phyloP scores from a whole-genome alignment of 1,284 basidiomycete species.

The Stygiomarasmius scandens region DNA sequence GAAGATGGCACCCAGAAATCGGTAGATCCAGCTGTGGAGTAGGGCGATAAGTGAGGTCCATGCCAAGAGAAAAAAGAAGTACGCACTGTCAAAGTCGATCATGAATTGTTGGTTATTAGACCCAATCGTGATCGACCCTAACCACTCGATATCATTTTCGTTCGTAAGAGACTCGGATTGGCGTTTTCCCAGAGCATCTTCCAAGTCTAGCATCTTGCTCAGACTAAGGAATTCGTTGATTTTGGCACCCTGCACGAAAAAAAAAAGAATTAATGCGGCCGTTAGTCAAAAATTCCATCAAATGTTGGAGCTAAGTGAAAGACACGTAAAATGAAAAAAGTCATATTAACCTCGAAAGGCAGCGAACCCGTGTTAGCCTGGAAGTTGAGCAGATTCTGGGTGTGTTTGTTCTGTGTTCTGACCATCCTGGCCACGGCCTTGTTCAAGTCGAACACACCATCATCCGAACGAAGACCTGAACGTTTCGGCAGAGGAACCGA shows the following conservation, averaged over 20 bases:
- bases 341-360: conserved; percentile 13
- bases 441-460: conserved; percentile 28
- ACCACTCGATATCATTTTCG: conserved; percentile 26
- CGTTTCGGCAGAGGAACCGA: conserved; percentile 18
- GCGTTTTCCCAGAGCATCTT: conserved; percentile 17
- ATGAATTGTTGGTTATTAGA: conserved; percentile 27
- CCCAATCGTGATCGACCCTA: conserved; percentile 32
- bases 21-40: conserved; percentile 24
- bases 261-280: background rate
- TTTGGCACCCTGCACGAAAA: conserved; percentile 17
- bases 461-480: conserved; percentile 17
- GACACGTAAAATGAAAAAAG: background rate
- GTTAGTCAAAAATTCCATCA: background rate
- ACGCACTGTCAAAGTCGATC: conserved; percentile 40
- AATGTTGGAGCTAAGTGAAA: background rate
- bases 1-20: conserved; percentile 27
- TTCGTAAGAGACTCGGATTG: conserved; percentile 26
- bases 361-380: conserved; percentile 22
- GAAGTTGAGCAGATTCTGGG: conserved; percentile 27
- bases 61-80: conserved; percentile 20
- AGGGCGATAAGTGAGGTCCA: conserved; percentile 1
- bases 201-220: conserved; percentile 7
- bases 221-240: conserved; percentile 19
- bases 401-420: conserved; percentile 26
- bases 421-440: conserved; percentile 22